Conservation (phyloP, 768 basidiomycete species). For the Trametes cingulata region DNA sequence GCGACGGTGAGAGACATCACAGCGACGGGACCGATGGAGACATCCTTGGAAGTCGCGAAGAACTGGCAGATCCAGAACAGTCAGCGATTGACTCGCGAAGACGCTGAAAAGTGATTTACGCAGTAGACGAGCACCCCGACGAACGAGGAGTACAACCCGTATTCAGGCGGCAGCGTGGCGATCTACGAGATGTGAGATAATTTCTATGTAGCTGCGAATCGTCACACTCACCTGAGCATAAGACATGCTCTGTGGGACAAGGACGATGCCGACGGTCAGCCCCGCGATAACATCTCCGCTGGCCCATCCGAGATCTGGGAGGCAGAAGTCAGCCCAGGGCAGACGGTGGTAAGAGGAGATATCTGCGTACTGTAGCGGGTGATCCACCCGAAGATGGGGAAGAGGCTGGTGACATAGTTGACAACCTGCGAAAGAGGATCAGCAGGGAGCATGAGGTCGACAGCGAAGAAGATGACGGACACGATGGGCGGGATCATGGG, state of each 20-base stretch:
- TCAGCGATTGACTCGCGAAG: not conserved
- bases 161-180: slow-evolving; percentile 80
- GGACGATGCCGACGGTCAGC: slow-evolving; percentile 90
- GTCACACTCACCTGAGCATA: slow-evolving; percentile 62
- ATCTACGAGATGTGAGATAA: slow-evolving; percentile 46
- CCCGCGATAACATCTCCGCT: slow-evolving; percentile 89
- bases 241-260: slow-evolving; percentile 92
- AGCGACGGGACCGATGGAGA: slow-evolving; percentile 96
- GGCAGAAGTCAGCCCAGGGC: not conserved
- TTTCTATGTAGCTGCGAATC: not conserved
- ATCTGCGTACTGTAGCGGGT: slow-evolving; percentile 70
- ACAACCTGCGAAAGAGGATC: slow-evolving; percentile 45
- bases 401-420: slow-evolving; percentile 68
- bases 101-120: slow-evolving; percentile 43
- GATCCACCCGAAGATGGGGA: slow-evolving; percentile 85
- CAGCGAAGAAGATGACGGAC: slow-evolving; percentile 9
- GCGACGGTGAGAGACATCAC: slow-evolving; percentile 92
- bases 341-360: too few species aligned
- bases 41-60: slow-evolving; percentile 96
- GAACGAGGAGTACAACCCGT: slow-evolving; percentile 92
- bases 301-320: slow-evolving; percentile 60
- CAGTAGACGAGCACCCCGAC: slow-evolving; percentile 83
- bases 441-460: slow-evolving; percentile 1
- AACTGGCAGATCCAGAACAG: slow-evolving; percentile 45
- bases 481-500: slow-evolving; percentile 43